These are phyloP conservation scores for Colletotrichum paranaense DNA, from an alignment of 2,329 filamentous ascomycete species.

Conservation along the genomic window DNA sequence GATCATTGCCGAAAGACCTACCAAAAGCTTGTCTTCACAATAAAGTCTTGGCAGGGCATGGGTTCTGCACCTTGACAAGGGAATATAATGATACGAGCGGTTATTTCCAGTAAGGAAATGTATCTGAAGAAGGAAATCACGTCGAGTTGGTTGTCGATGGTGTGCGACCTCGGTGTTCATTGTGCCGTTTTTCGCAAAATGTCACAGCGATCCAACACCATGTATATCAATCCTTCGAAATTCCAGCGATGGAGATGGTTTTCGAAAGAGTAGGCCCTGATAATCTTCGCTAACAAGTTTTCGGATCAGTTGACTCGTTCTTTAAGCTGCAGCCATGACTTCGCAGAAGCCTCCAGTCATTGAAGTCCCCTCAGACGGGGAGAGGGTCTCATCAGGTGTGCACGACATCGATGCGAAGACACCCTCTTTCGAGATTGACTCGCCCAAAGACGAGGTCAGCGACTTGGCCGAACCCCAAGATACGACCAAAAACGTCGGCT, in stretches of 20 bases:
- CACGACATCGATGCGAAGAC: neutral
- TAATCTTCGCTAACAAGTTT: neutral
- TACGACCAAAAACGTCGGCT: neutral
- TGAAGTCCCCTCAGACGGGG: neutral
- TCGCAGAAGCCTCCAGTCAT: neutral
- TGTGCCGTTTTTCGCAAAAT: neutral
- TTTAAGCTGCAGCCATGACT: neutral
- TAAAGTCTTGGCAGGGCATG: neutral
- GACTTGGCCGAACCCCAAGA: neutral
- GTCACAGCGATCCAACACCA: neutral
- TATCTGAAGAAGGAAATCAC: neutral
- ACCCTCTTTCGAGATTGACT: neutral
- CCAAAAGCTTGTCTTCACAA: constrained; percentile 11
- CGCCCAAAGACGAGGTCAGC: neutral
- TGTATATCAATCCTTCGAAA: neutral
- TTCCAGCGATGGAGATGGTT: neutral
- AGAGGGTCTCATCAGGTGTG: neutral
- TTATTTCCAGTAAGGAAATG: neutral
- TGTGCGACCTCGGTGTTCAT: neutral
- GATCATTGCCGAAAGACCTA: constrained; percentile 3
- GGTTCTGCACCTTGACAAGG: neutral
- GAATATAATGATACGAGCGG: neutral
- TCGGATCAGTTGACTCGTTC: neutral
- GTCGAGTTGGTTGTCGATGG: neutral
- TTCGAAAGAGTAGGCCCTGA: no score